A percentile compares a stretch with the other conserved stretches of the same genome.
phyloP scores from a whole-genome alignment of 2,329 filamentous ascomycete species.

The Aschersonia sp. region DNA sequence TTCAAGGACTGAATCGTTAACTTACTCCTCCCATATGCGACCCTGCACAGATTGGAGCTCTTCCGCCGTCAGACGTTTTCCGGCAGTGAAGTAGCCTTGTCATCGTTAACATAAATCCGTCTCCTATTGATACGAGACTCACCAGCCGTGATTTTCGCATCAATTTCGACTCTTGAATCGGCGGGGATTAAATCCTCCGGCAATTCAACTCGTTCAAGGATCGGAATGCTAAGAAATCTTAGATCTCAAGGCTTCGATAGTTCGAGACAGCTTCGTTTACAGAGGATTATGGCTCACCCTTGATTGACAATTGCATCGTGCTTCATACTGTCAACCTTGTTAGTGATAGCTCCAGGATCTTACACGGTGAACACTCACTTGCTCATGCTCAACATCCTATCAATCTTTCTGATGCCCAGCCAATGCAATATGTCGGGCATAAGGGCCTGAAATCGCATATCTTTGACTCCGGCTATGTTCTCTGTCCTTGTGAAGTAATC shows the following conservation, averaged over 20 bases:
- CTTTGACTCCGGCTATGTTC: constrained; percentile 93
- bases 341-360: not conserved
- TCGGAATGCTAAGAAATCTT: constrained; percentile 48
- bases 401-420: constrained; percentile 97
- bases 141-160: constrained; percentile 95
- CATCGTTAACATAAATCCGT: not conserved
- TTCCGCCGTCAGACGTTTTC: constrained; percentile 76
- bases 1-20: constrained; percentile 3
- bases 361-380: constrained; percentile 43
- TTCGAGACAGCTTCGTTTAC: not conserved
- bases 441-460: constrained; percentile 93
- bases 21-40: constrained; percentile 75
- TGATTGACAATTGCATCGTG: constrained; percentile 78
- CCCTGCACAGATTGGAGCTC: constrained; percentile 79
- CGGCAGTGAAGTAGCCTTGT: constrained; percentile 65
- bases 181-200: constrained; percentile 88
- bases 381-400: constrained; percentile 97
- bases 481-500: constrained; percentile 97
- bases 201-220: constrained; percentile 79
- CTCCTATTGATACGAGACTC: constrained; percentile 17
- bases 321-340: constrained; percentile 53
- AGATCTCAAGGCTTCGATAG: not conserved
- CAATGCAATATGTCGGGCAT: constrained; percentile 98
- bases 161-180: constrained; percentile 95
- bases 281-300: constrained; percentile 30